Evolutionary conservation across 1,139 yeast species (phyloP).

Genomic region (Hemisphaericaspora xylanilytica): DNA sequence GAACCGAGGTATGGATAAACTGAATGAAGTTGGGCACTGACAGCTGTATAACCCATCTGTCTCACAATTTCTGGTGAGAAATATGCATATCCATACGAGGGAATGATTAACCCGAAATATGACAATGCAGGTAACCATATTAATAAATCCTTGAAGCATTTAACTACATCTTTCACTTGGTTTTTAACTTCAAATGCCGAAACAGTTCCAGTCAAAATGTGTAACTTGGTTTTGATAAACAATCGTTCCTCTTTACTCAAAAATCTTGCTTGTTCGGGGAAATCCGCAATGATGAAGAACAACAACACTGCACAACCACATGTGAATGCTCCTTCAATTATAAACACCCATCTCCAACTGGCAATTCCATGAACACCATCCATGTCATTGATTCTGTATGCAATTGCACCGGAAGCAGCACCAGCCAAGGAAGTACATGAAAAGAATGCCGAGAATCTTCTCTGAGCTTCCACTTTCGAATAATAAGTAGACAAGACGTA

Average conservation of each 20-base stretch:
- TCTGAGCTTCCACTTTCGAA: constrained; percentile 62
- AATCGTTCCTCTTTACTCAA: constrained; percentile 45
- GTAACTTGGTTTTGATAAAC: constrained; percentile 54
- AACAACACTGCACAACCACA: constrained; percentile 57
- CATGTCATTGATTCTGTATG: constrained; percentile 39
- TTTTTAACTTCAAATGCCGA: constrained; percentile 53
- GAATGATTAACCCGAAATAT: constrained; percentile 63
- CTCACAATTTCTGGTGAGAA: constrained; percentile 64
- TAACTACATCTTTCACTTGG: constrained; percentile 37
- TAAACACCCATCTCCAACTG: constrained; percentile 76
- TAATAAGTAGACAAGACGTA: constrained; percentile 59
- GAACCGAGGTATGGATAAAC: constrained; percentile 73
- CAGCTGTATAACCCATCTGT: constrained; percentile 58
- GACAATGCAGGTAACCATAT: constrained; percentile 57
- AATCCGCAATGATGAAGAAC: constrained; percentile 52
- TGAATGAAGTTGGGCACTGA: constrained; percentile 62
- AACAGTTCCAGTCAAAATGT: constrained; percentile 46
- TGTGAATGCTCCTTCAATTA: constrained; percentile 72
- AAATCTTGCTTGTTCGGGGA: constrained; percentile 53
- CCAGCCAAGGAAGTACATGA: constrained; percentile 45
- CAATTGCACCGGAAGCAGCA: constrained; percentile 45
- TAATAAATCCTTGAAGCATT: constrained; percentile 46
- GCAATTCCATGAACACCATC: constrained; percentile 37
- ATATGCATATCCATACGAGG: constrained; percentile 70
- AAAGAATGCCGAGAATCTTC: constrained; percentile 66